A percentile compares a stretch with the other conserved stretches of the same genome.
Conservation (phyloP, 2,329 filamentous ascomycete species). For the Hypoxylon sp. region DNA sequence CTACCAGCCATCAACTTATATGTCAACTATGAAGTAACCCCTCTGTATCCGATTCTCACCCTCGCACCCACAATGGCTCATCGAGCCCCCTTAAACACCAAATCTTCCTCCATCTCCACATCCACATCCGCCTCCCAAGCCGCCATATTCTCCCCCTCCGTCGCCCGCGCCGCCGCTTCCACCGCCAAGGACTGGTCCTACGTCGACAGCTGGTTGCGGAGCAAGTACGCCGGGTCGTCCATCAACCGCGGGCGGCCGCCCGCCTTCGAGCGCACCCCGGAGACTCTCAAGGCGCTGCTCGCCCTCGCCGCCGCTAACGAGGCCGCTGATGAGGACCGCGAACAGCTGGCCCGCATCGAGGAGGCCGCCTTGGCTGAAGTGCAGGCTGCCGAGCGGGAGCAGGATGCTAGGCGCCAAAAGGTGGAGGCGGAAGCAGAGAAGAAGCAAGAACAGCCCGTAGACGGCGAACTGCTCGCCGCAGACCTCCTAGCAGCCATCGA, state of each 20-base stretch:
- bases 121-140: constrained; percentile 46
- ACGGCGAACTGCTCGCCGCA: constrained; percentile 52
- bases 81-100: constrained; percentile 40
- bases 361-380: constrained; percentile 71
- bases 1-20: not conserved
- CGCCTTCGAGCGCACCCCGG: constrained; percentile 86
- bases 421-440: constrained; percentile 22
- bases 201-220: constrained; percentile 84
- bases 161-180: constrained; percentile 81
- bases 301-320: constrained; percentile 83
- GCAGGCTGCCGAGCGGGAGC: constrained; percentile 51
- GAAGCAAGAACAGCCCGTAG: constrained; percentile 7
- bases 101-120: not conserved
- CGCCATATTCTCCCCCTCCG: constrained; percentile 77
- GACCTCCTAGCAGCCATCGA: constrained; percentile 69
- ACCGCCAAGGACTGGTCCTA: constrained; percentile 93
- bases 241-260: constrained; percentile 70
- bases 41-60: not conserved
- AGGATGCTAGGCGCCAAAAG: constrained; percentile 50
- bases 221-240: constrained; percentile 64
- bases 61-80: constrained; percentile 53
- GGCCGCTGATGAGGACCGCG: constrained; percentile 78
- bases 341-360: constrained; percentile 71
- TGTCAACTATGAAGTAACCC: not conserved
- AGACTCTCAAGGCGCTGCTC: constrained; percentile 83